Base-by-base conservation (phyloP, 345 rosid species). In the Litchi chinensis region DNA sequence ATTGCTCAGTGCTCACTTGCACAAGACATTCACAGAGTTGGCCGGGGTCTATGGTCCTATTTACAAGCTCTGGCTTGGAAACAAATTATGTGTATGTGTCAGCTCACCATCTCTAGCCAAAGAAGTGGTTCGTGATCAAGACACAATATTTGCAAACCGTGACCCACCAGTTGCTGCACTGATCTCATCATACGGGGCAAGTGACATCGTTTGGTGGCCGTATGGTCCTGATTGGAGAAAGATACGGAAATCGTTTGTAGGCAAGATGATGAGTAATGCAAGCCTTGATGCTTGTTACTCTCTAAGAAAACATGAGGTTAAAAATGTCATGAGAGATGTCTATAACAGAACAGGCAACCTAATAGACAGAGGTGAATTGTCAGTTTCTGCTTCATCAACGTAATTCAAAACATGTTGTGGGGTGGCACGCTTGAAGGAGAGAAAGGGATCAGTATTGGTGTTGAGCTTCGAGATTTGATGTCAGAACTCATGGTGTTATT, bases 81-180 rank as follows among this genome's bases (percentile, higher is more conserved):
- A 50, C 68, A 84, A 80, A 76, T 26, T 78, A 1, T 81, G 76
- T 18, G 57, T 87, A 13, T 79, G 87, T 12, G 21, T 86, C 6
- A 86, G 79, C 83, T 87, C 89, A 1, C 83, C 89, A 0, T 8
- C 71, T 0, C 65, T 85, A 5, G 89, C 54, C 8, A 86, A 77
- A 73, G 78, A 89, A 39, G 70, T 88, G 21, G 77, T 77, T 1
- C 90, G 86, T 0, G 90, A 87, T 56, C 84, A 83, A 0, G 89
- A 87, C 68, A 50, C 13, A 0, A 71, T 64, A 0, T 87, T 86
- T 21, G 79, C 85, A 22, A 67, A 87, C 74, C 84, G 89, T 2
- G 77, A 87, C 73, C 88, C n/a, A 3, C 75, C 77, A 0, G 28
- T 71, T 0, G 84, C 88, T 1, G 76, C 84, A 0, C 9, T 16